Conservation (phyloP, 371 early-diverging fungal genomes). For the Zopfochytrium polystomum region DNA sequence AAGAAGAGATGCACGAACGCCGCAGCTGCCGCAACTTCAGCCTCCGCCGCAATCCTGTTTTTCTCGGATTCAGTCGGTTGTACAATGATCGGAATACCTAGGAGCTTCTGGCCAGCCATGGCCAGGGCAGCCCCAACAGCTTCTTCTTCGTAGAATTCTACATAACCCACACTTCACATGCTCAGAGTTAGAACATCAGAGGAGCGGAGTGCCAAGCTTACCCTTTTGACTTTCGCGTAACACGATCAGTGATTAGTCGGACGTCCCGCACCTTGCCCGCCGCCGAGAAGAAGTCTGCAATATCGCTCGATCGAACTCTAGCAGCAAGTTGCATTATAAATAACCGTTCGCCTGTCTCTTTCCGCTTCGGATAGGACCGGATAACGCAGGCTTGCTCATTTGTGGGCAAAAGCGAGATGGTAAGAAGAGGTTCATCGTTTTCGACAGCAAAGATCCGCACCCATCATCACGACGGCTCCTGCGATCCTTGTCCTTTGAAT, state of each 20-base stretch:
- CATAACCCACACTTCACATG: constrained; percentile 68
- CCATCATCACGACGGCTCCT: too few relatives aligned
- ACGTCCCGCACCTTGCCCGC: constrained; percentile 76
- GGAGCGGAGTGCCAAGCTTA: constrained; percentile 33
- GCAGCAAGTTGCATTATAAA: constrained; percentile 91
- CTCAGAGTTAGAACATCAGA: not conserved
- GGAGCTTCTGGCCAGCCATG: constrained; percentile 83
- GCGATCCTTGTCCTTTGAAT: too few relatives aligned
- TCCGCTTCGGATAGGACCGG: constrained; percentile 22
- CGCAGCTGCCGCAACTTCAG: constrained; percentile 41
- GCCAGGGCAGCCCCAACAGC: constrained; percentile 80
- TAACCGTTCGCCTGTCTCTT: constrained; percentile 61
- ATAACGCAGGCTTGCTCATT: not conserved
- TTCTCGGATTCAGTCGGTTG: constrained; percentile 91
- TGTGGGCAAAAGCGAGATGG: not conserved
- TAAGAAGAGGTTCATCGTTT: not conserved
- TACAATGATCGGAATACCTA: constrained; percentile 92
- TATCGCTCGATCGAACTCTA: constrained; percentile 71
- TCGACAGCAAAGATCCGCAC: not conserved
- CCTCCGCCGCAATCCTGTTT: constrained; percentile 67
- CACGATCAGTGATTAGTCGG: constrained; percentile 76
- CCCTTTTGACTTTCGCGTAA: constrained; percentile 90
- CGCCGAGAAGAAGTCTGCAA: constrained; percentile 80
- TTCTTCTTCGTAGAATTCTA: constrained; percentile 88
- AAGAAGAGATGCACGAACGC: constrained; percentile 8